Percentiles rank a stretch among this genome's conserved stretches.
Conservation (phyloP, 2,329 filamentous ascomycete species). For the Sarocladiaceae sp. region DNA sequence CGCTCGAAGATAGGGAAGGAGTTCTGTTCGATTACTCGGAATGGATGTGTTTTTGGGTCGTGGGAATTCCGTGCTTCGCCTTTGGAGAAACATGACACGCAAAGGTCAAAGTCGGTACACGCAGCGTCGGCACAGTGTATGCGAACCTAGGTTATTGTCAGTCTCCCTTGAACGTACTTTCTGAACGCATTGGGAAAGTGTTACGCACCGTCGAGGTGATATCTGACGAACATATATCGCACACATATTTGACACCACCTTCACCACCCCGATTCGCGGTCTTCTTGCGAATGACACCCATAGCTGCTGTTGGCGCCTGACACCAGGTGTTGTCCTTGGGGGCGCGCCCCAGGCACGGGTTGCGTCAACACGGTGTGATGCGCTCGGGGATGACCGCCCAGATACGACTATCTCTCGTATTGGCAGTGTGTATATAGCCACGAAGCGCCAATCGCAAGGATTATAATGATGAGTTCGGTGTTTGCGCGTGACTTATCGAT, state of each 20-base stretch:
- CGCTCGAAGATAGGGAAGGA: slow-evolving; percentile 93
- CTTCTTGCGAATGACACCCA: slow-evolving; percentile 97
- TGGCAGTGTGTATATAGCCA: too few species aligned
- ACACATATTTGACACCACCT: slow-evolving; percentile 91
- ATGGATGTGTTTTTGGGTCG: slow-evolving; percentile 81
- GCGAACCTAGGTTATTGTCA: slow-evolving; percentile 61
- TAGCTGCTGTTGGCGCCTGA: slow-evolving; percentile 29
- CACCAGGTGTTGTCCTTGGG: not conserved
- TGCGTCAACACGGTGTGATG: not conserved
- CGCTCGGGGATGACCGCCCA: not conserved
- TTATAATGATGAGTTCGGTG: not conserved
- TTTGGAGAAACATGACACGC: slow-evolving; percentile 87
- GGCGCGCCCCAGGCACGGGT: not conserved
- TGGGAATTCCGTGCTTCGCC: slow-evolving; percentile 79
- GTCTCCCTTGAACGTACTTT: slow-evolving; percentile 7
- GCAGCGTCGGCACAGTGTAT: slow-evolving; percentile 81
- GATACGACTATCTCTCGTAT: too few species aligned
- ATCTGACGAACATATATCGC: slow-evolving; percentile 93
- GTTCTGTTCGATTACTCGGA: slow-evolving; percentile 94
- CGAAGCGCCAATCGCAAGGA: not conserved
- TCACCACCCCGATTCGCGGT: slow-evolving; percentile 80
- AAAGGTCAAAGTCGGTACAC: slow-evolving; percentile 94
- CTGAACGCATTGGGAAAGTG: slow-evolving; percentile 10
- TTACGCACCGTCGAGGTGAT: slow-evolving; percentile 87
- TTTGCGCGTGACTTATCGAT: not conserved